Evolutionary conservation across 2,329 filamentous ascomycete genomes (phyloP), one percentile per base, ranked within the genome.

Genomic region (Metarhizium album): DNA sequence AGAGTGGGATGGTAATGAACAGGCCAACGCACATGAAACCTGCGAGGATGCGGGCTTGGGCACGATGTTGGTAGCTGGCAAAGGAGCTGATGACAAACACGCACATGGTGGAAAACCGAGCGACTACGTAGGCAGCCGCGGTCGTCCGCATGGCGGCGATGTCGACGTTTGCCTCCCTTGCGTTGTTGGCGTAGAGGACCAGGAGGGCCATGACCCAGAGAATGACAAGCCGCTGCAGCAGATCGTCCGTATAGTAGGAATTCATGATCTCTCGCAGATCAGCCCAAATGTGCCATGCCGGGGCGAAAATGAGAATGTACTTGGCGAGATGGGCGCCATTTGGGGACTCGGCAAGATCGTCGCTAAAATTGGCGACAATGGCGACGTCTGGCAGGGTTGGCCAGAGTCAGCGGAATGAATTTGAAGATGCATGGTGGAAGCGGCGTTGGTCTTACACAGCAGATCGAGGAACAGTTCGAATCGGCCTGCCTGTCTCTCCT

Each of bases 221-320:
- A 49, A 75, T 71, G 24, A 72, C 58, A 29, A 73, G 57, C 7
- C 73, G 69, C 56, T 76, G 73, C 1, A 67, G 54, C 20, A 76
- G 57, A 54, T 76, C 74, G 53, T 76, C 73, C 48, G 71, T 74
- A 59, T 75, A 75, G 60, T 73, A 76, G 7, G 70, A 72, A 59
- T 76, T 76, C 71, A 75, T 75, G 51, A 75, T 62, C 59, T 75
- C 73, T 53, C 72, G 69, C 18, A 74, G 62, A 53, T 76, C 73
- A 40, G 64, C 67, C 73, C 73, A 75, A 46, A 75, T 70, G 53
- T 75, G 69, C 72, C 72, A 75, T 50, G 72, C 71, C 9, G 71
- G 71, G 7, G 70, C 64, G 37, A 74, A 71, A 37, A 74, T 71
- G 43, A 75, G 66, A 27, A 75, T 64, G 57, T 74, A 75, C 59